Conservation (phyloP, 2,329 filamentous ascomycete genomes). For the Anthostomella pinea region DNA sequence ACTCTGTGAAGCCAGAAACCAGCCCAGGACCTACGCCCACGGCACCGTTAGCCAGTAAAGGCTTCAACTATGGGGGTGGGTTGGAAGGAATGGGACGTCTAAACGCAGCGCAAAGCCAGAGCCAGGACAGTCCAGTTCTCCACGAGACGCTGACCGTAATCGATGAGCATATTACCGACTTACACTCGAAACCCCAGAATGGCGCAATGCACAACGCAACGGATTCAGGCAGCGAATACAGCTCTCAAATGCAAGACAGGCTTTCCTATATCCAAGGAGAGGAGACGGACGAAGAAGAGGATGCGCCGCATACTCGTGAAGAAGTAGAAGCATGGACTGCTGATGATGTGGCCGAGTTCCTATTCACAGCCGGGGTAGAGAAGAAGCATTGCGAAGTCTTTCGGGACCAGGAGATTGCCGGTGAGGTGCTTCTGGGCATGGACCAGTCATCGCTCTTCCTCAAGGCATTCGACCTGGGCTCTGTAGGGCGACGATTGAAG, state of each 20-base stretch:
- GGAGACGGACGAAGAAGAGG: slow-evolving; percentile 92
- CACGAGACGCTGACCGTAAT: slow-evolving; percentile 95
- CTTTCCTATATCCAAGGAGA: slow-evolving; percentile 91
- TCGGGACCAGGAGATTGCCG: slow-evolving; percentile 90
- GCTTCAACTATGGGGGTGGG: slow-evolving; percentile 32
- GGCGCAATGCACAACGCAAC: slow-evolving; percentile 55
- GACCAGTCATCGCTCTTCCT: slow-evolving; percentile 93
- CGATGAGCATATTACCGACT: slow-evolving; percentile 92
- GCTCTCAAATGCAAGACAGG: slow-evolving; percentile 70
- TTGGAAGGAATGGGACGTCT: slow-evolving; percentile 40
- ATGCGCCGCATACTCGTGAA: slow-evolving; percentile 60
- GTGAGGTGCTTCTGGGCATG: slow-evolving; percentile 90
- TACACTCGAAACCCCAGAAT: slow-evolving; percentile 56
- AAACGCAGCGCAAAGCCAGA: slow-evolving; percentile 41
- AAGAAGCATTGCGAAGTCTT: slow-evolving; percentile 91
- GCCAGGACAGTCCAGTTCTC: slow-evolving; percentile 64
- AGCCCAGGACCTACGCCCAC: slow-evolving; percentile 29
- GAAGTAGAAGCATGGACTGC: slow-evolving; percentile 81
- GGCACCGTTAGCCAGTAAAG: slow-evolving; percentile 26
- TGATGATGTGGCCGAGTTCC: slow-evolving; percentile 80
- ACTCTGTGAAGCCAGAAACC: slow-evolving; percentile 37
- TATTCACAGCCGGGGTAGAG: slow-evolving; percentile 83
- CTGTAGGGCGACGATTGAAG: slow-evolving; percentile 83
- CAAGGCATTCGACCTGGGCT: slow-evolving; percentile 90
- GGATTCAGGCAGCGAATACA: slow-evolving; percentile 89